Evolutionary conservation across 305 asterid species (phyloP).

Genomic region (Striga hermonthica): DNA sequence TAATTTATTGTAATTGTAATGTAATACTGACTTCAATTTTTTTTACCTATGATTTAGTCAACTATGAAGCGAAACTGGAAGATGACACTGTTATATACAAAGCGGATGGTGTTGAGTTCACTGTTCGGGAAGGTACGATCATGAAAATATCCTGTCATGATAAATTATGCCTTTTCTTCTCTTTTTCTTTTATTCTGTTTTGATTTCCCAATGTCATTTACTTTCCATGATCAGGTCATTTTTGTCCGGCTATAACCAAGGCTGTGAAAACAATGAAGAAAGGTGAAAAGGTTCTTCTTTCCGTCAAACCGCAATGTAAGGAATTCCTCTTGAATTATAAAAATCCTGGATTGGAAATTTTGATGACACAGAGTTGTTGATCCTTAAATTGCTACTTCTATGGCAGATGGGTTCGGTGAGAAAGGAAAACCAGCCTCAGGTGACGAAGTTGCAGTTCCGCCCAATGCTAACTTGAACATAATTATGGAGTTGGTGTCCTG

Average conservation of each 20-base stretch:
- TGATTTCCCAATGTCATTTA: not conserved
- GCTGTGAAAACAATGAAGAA: constrained; percentile 93
- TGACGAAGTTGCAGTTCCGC: constrained; percentile 62
- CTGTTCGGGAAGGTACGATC: constrained; percentile 60
- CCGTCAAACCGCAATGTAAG: constrained; percentile 89
- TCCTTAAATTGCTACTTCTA: not conserved
- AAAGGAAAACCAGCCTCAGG: constrained; percentile 74
- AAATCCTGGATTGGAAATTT: not conserved
- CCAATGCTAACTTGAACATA: constrained; percentile 63
- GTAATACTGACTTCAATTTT: constrained; percentile 18
- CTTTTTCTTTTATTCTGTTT: not conserved
- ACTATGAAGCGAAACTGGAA: constrained; percentile 70
- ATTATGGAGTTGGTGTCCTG: constrained; percentile 68
- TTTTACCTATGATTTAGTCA: constrained; percentile 45
- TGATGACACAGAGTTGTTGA: not conserved
- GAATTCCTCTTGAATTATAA: not conserved
- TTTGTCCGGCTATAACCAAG: constrained; percentile 82
- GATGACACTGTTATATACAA: constrained; percentile 67
- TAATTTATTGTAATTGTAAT: not conserved
- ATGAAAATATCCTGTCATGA: not conserved
- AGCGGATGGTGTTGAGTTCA: constrained; percentile 70
- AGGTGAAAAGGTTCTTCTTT: constrained; percentile 72
- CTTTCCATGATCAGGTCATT: constrained; percentile 47
- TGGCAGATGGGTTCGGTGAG: constrained; percentile 93
- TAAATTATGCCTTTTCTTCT: not conserved